Percentiles rank a stretch among this genome's conserved stretches.
Conservation (phyloP, 192 early-diverging fungal species). For the Tieghemiomyces parasiticus region DNA sequence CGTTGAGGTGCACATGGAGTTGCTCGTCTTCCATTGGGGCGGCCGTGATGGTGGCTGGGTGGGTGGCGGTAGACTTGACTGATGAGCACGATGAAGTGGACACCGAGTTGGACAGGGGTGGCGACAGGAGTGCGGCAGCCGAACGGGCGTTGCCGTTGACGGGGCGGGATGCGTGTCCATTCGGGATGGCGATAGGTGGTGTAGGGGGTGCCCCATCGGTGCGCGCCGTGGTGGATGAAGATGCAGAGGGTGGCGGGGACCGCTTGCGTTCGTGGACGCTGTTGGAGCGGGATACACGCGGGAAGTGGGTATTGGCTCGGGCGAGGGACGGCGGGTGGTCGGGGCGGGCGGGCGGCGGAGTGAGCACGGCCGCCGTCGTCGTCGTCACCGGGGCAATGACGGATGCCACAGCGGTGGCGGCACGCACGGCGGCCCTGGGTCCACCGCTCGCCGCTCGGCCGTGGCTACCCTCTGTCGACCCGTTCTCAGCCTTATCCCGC, state of each 20-base stretch:
- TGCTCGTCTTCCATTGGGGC: neutral
- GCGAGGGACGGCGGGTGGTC: neutral
- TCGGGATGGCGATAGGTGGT: neutral
- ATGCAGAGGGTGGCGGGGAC: neutral
- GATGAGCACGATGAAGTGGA: neutral
- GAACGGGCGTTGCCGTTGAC: neutral
- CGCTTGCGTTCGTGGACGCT: neutral
- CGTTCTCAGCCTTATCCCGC: too few relatives aligned
- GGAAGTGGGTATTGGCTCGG: neutral
- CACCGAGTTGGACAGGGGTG: neutral
- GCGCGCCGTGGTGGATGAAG: neutral
- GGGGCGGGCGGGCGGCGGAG: slow-evolving; percentile 9
- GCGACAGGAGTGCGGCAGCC: neutral
- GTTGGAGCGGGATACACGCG: neutral
- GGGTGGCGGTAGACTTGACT: neutral
- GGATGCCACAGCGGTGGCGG: slow-evolving; percentile 1
- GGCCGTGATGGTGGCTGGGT: too few relatives aligned
- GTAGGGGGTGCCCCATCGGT: neutral
- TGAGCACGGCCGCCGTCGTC: too few relatives aligned
- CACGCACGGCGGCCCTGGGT: too few relatives aligned
- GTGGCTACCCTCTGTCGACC: too few relatives aligned
- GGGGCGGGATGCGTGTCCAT: neutral
- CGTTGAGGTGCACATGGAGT: neutral
- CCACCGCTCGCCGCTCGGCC: too few relatives aligned
- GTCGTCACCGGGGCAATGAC: slow-evolving; percentile 12